These are phyloP conservation scores for Aspergillus quadrilineatus DNA, from an alignment of 2,329 filamentous ascomycete species.

Conservation along the genomic window DNA sequence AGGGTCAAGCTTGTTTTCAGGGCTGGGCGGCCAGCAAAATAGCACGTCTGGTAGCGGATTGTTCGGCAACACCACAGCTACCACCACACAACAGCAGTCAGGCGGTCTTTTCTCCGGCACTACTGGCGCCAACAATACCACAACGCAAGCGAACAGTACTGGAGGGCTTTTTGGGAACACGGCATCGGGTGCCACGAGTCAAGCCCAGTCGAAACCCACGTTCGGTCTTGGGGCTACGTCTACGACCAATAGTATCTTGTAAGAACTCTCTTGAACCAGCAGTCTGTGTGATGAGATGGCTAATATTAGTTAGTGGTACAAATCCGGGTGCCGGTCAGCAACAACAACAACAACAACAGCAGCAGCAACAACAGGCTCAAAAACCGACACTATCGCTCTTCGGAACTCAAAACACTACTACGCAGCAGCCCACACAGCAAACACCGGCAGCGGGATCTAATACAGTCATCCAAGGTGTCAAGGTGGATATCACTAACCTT, in stretches of 20 bases:
- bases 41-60: slow-evolving; percentile 28
- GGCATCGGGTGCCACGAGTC: slow-evolving; percentile 27
- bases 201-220: slow-evolving; percentile 36
- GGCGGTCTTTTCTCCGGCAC: slow-evolving; percentile 25
- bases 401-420: slow-evolving; percentile 32
- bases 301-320: slow-evolving; percentile 21
- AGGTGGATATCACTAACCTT: slow-evolving; percentile 75
- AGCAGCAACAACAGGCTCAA: slow-evolving; percentile 49
- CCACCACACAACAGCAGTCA: slow-evolving; percentile 30
- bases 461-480: slow-evolving; percentile 63
- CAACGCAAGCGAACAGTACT: slow-evolving; percentile 25
- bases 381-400: slow-evolving; percentile 45
- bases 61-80: slow-evolving; percentile 29
- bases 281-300: background rate
- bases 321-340: slow-evolving; percentile 26
- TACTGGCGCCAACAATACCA: slow-evolving; percentile 19
- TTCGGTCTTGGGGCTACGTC: slow-evolving; percentile 35
- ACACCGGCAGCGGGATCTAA: slow-evolving; percentile 29
- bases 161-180: slow-evolving; percentile 34
- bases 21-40: slow-evolving; percentile 30
- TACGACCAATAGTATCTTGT: slow-evolving; percentile 35
- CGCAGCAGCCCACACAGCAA: slow-evolving; percentile 35
- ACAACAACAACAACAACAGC: slow-evolving; percentile 28
- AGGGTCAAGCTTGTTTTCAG: slow-evolving; percentile 35
- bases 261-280: slow-evolving; percentile 18